Base-by-base conservation (phyloP, 495 filamentous ascomycete species). In the Xylaria venustula region DNA sequence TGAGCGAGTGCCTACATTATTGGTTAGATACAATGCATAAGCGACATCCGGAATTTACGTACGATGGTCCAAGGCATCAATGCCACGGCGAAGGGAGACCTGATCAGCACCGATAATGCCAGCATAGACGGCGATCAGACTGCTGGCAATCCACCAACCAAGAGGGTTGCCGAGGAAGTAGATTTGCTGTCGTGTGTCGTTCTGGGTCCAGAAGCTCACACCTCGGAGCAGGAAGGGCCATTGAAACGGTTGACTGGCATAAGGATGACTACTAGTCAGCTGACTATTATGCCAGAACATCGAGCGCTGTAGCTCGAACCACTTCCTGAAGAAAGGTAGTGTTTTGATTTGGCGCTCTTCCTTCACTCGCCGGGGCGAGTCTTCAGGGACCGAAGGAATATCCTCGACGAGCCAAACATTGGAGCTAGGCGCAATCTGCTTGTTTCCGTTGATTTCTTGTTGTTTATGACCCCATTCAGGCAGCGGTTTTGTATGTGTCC, bases 261-360 rank as follows among this genome's bases (percentile, higher is more conserved):
- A 98, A 1, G 94, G 94, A 73, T 98, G 94, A 69, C 90, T 95
- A 77, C 90, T 93, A 36, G 94, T 98, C 71, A 98, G 77, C 63
- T 94, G 93, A 75, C 93, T 98, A 81, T 98, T 98, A 80, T 98
- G 94, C 84, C 85, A 93, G 85, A 98, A 98, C 90, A 98, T 98
- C 51, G 94, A 92, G 40, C 94, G 87, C 72, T 98, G 94, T 56
- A 98, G 83, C 79, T 98, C 95, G 60, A 97, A 83, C 81, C 94
- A 98, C 76, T 98, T 98, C 70, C 83, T 88, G 58, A 96, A 75
- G 85, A 98, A 98, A 34, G 93, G 84, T 57, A 97, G 67, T 14
- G 81, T 79, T 77, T 95, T 96, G 69, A 91, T 80, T 73, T 95
- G 84, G 62, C 83, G 85, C 66, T 87, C 83, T 65, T 89, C 82